Conservation (phyloP, 2,329 filamentous ascomycete species). For the Colletotrichum eremochloae region DNA sequence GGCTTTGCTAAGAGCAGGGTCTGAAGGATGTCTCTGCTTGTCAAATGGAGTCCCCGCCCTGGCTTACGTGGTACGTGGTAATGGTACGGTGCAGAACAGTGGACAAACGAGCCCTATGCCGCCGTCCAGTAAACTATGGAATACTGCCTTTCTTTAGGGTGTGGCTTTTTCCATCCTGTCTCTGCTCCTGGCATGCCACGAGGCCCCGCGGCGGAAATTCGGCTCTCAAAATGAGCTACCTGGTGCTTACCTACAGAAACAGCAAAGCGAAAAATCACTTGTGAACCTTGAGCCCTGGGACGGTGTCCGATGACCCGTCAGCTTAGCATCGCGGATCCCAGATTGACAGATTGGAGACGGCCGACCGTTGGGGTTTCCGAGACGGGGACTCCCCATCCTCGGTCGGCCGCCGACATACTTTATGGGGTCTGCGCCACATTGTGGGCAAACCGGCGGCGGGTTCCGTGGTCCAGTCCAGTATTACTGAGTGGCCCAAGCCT, state of each 20-base stretch:
- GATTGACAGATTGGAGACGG: slow-evolving; percentile 1
- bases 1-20: neutral
- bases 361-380: neutral
- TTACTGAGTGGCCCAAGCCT: slow-evolving; percentile 1
- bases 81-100: neutral
- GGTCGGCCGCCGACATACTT: slow-evolving; percentile 21
- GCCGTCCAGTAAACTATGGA: neutral
- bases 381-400: slow-evolving; percentile 24
- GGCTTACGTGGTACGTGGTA: neutral
- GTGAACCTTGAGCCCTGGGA: neutral
- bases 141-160: slow-evolving; percentile 18
- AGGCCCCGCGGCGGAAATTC: slow-evolving; percentile 1
- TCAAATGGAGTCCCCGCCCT: slow-evolving; percentile 10
- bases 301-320: neutral
- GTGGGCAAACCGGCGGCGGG: neutral
- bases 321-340: slow-evolving; percentile 1
- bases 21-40: slow-evolving; percentile 29
- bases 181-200: slow-evolving; percentile 30
- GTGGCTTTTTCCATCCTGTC: slow-evolving; percentile 24
- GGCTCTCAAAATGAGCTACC: slow-evolving; percentile 3
- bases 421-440: slow-evolving; percentile 16
- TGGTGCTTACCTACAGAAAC: slow-evolving; percentile 9
- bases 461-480: neutral
- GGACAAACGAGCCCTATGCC: neutral
- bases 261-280: neutral